Conservation (phyloP, 345 rosid genomes). For the Acer campestre region DNA sequence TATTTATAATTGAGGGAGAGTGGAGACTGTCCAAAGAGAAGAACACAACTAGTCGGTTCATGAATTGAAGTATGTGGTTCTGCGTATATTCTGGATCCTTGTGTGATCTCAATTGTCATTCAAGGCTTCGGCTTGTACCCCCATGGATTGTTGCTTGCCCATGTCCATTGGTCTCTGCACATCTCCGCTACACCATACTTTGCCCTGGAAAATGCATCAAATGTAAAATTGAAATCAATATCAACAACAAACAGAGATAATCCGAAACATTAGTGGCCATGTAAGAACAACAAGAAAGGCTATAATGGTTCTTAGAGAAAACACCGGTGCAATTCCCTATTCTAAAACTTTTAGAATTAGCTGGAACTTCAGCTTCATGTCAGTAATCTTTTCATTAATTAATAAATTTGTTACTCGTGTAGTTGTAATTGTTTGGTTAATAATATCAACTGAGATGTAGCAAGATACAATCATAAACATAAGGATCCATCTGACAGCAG, state of each 20-base stretch:
- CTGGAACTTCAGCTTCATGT: background rate
- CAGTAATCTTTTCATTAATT: background rate
- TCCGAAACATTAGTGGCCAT: background rate
- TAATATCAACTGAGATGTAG: background rate
- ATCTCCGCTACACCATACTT: constrained; percentile 85
- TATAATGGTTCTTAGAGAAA: background rate
- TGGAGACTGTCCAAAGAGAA: background rate
- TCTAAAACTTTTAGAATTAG: background rate
- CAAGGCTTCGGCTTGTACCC: constrained; percentile 72
- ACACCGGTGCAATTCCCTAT: background rate
- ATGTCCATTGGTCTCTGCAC: constrained; percentile 98
- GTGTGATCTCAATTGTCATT: constrained; percentile 1
- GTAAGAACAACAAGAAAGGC: background rate
- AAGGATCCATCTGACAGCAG: background rate
- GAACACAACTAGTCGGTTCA: background rate
- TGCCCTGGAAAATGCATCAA: constrained; percentile 55
- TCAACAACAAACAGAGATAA: background rate
- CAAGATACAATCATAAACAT: background rate
- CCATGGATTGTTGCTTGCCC: constrained; percentile 87
- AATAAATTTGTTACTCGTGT: background rate
- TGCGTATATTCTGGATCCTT: background rate
- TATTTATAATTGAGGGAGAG: background rate
- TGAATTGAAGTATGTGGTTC: background rate
- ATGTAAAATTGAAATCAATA: background rate
- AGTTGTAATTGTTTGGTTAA: background rate